phyloP scores from a whole-genome alignment of 495 filamentous ascomycete species.

The Halenospora varia region DNA sequence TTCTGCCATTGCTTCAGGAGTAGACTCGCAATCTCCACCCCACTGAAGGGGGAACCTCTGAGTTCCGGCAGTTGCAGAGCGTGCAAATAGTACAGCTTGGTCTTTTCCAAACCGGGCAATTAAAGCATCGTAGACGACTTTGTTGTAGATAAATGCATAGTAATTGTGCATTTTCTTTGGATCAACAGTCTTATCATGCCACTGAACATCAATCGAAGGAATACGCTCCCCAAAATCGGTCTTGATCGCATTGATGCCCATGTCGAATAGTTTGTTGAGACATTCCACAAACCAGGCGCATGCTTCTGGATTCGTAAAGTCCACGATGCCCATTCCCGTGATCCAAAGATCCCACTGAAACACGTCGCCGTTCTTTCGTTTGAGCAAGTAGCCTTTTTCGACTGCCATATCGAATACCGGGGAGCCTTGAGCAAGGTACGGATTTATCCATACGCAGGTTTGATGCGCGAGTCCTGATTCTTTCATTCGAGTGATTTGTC shows the following conservation, averaged over 20 bases:
- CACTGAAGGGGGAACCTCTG: constrained; percentile 65
- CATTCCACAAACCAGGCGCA: constrained; percentile 55
- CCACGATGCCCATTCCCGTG: constrained; percentile 68
- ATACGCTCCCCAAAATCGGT: constrained; percentile 74
- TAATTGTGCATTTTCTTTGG: constrained; percentile 70
- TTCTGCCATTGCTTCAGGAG: constrained; percentile 70
- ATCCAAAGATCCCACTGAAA: constrained; percentile 77
- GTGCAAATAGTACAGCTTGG: constrained; percentile 64
- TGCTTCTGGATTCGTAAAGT: constrained; percentile 69
- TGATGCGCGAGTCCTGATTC: constrained; percentile 49
- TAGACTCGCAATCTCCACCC: constrained; percentile 69
- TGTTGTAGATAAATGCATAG: constrained; percentile 68
- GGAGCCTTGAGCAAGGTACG: constrained; percentile 65
- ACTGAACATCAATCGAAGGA: constrained; percentile 55
- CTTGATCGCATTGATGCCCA: constrained; percentile 67
- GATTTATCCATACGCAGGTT: constrained; percentile 70
- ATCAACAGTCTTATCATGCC: constrained; percentile 51
- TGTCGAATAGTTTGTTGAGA: constrained; percentile 55
- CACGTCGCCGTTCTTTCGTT: constrained; percentile 63
- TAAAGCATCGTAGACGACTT: constrained; percentile 62
- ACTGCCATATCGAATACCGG: constrained; percentile 61
- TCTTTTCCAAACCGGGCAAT: constrained; percentile 51
- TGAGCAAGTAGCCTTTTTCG: constrained; percentile 63
- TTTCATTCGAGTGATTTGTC: constrained; percentile 59
- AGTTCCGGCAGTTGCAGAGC: constrained; percentile 60